Percentiles rank a stretch among this genome's conserved stretches.
phyloP scores from a whole-genome alignment of 441 rosid species.

The Raphanus hybrid region DNA sequence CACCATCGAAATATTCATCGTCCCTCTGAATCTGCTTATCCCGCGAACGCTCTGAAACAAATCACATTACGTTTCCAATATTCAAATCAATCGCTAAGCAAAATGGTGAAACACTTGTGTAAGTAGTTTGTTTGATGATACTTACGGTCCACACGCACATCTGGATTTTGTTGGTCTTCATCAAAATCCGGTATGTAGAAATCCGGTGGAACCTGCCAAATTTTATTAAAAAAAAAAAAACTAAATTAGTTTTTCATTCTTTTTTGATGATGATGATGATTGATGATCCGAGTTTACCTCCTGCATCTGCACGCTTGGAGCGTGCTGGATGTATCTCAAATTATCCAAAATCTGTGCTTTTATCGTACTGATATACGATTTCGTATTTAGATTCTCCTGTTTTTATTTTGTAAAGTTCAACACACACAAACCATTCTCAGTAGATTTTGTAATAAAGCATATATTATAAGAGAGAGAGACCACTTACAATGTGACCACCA shows the following conservation, averaged over 20 bases:
- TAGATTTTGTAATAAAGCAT: neutral
- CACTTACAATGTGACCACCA: constrained; percentile 75
- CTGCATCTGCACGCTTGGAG: constrained; percentile 96
- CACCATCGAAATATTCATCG: constrained; percentile 88
- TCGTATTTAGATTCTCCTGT: constrained; percentile 93
- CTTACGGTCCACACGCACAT: constrained; percentile 89
- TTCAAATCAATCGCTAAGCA: neutral
- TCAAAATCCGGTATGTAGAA: constrained; percentile 92
- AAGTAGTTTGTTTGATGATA: constrained; percentile 11
- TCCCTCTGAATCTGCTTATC: constrained; percentile 95
- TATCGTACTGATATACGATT: constrained; percentile 82
- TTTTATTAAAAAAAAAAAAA: neutral
- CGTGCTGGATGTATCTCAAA: constrained; percentile 89
- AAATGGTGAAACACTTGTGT: neutral
- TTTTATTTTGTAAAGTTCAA: neutral
- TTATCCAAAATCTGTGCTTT: constrained; percentile 93
- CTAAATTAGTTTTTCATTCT: neutral
- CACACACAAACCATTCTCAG: neutral
- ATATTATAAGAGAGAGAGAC: constrained; percentile 8
- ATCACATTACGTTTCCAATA: neutral
- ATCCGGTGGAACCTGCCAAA: constrained; percentile 91
- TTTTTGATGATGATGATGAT: neutral
- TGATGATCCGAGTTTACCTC: constrained; percentile 59
- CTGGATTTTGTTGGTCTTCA: constrained; percentile 91
- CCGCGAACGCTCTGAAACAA: constrained; percentile 72